Base-by-base conservation (phyloP, 495 filamentous ascomycete genomes). In the Penicillium lagena region DNA sequence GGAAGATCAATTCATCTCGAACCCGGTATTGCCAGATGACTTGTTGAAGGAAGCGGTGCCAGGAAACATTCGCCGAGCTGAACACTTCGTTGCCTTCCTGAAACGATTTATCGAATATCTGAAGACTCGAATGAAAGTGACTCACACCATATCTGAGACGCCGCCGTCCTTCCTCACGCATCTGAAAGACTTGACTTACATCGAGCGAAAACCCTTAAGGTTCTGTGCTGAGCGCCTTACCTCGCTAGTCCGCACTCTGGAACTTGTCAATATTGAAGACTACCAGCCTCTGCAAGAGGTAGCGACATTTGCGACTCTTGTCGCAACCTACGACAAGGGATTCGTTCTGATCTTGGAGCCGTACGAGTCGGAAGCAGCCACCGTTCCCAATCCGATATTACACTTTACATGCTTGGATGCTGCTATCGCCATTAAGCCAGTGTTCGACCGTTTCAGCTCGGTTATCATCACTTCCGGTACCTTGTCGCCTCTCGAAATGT, bases 401-500 rank as follows among this genome's bases (percentile, higher is more conserved):
- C 94, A 99, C 59, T 95, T 97, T 58, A 90, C 90, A 9, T 99
- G 94, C 52, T 74, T 99, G 17, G 94, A 99, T 70, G 94, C 94
- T 12, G 93, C 94, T 5, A 99, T 99, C 47, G 94, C 94, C 37
- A 97, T 99, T 63, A 95, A 90, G 56, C 94, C 94, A 1, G 90
- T 99, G 8, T 94, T 97, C 58, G 93, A 99, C 43, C 84, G 94
- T 30, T 99, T 99, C 63, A 86, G 82, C 57, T 96, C 94, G 7
- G 94, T 99, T 43, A 90, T 99, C 64, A 96, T 99, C 62, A 99
- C 94, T 6, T 97, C 94, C 0, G 94, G 94, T 55, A 99, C 94
- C 4, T 85, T 99, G 40, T 96, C 93, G 0, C 94, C 94, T 0
- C 63, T 99, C 5, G 94, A 99, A 62, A 97, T 99, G 90, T 99